Percentiles rank a stretch among this genome's conserved stretches.
These are phyloP conservation scores for Hymenoscyphus infarciens DNA, from an alignment of 2,329 filamentous ascomycete species.

Conservation along the genomic window DNA sequence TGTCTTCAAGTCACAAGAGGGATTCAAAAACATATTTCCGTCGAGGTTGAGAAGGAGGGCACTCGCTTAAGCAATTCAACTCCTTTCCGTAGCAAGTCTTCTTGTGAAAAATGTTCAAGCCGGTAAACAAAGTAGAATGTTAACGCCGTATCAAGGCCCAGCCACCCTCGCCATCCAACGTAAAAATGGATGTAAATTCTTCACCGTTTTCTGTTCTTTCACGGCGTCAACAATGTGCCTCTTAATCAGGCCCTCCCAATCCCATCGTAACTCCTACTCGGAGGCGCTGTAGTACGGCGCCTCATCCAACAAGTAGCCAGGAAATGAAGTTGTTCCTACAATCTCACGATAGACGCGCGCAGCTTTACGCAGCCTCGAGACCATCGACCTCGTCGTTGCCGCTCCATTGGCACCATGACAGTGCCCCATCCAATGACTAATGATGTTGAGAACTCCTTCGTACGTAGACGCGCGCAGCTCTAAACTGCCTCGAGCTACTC, in stretches of 20 bases:
- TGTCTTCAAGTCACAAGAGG: too few species aligned
- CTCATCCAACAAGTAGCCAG: neutral
- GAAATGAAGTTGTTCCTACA: neutral
- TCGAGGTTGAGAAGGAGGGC: too few species aligned
- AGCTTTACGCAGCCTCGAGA: conserved; percentile 11
- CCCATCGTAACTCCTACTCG: neutral
- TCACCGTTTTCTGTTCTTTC: neutral
- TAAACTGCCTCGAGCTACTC: conserved; percentile 4
- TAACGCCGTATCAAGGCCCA: neutral
- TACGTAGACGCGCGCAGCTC: conserved; percentile 19
- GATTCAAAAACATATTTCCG: too few species aligned
- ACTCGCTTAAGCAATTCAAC: too few species aligned
- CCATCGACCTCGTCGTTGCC: neutral
- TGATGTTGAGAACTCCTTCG: neutral
- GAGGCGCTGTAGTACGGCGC: neutral
- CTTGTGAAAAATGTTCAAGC: neutral
- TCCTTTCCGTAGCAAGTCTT: neutral
- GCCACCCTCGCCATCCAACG: neutral
- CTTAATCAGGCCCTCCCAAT: neutral
- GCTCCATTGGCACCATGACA: conserved; percentile 1
- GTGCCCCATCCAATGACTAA: neutral
- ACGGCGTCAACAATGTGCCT: conserved; percentile 1
- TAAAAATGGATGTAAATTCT: neutral
- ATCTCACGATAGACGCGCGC: conserved; percentile 22
- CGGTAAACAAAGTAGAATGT: neutral